A percentile compares a stretch with the other conserved stretches of the same genome.
These are phyloP conservation scores for Thozetella sp. DNA, from an alignment of 495 filamentous ascomycete genomes.

Conservation along the genomic window DNA sequence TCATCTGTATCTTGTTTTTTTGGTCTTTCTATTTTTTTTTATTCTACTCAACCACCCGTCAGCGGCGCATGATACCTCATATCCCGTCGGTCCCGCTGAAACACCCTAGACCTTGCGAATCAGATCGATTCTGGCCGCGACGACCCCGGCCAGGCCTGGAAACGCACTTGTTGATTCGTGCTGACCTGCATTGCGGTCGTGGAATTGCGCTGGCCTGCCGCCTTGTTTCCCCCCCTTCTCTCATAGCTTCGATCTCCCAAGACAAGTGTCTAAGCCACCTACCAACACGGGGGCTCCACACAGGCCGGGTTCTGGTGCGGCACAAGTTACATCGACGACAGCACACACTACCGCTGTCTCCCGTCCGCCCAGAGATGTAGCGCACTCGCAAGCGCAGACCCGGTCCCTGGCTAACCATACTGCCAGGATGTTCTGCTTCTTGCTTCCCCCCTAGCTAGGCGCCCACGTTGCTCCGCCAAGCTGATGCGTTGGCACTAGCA, in stretches of 20 bases:
- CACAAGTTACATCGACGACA: neutral
- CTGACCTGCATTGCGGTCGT: neutral
- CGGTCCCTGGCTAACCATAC: no score
- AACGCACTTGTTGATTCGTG: neutral
- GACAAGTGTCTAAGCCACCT: neutral
- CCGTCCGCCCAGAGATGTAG: no score
- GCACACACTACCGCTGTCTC: no score
- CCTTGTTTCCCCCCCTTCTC: no score
- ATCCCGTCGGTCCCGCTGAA: slow-evolving; percentile 1
- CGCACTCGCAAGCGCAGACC: no score
- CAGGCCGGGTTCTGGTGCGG: no score
- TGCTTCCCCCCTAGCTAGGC: neutral
- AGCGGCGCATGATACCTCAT: neutral
- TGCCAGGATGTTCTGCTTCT: neutral
- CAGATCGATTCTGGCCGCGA: neutral
- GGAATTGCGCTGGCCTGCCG: slow-evolving; percentile 1
- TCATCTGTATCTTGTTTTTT: no score
- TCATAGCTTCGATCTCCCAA: no score
- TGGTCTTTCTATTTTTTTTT: no score
- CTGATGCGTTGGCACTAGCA: neutral
- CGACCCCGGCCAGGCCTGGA: neutral
- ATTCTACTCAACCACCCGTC: no score
- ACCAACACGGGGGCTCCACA: neutral
- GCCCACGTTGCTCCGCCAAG: neutral
- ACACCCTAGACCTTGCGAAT: neutral